Evolutionary conservation across 106 monocot genomes (phyloP), one percentile per base, ranked within the genome.

Genomic region (Dendrobium nobile): DNA sequence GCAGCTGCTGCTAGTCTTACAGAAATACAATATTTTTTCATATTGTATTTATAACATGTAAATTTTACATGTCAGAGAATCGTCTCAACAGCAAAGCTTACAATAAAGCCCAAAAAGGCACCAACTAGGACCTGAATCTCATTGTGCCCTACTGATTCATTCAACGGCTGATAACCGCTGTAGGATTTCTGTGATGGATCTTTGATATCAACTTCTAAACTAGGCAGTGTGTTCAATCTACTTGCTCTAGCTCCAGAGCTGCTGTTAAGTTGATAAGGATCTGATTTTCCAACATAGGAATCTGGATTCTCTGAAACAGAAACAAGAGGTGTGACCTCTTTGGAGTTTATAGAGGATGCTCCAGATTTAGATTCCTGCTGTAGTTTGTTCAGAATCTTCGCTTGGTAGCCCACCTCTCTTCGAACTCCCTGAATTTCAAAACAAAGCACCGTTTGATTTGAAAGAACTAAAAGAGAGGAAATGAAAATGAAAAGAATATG

Each of bases 71-170:
- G 47, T 91, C 80, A 89, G 58, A 84, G 43, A 76, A 82, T 18
- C 17, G 75, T 28, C 75, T 89, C 83, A 68, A 87, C 54, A 16
- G 70, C 77, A 84, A 87, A 78, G 78, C 87, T 92, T 72, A 83
- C 78, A 77, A 87, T n/a, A 42, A 92, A 85, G 26, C 92, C 92
- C 43, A 89, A 76, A 24, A 92, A 37, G n/a, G 89, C 89, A 67
- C 92, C 92, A 82, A 84, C 87, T 20, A 89, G 31, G 40, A 92
- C 92, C 72, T 92, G 84, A 77, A 87, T 47, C 82, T 78, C 82
- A 64, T 89, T 92, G 77, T 92, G 92, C 10, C 92, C 92, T 68
- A 92, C 85, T 9, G 82, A 84, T 80, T 92, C 92, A 73, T 75
- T 92, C 79, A 92, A 84, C 7, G 70, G 74, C 17, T 20, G 20